A percentile compares a stretch with the other conserved stretches of the same genome.
Conservation (phyloP, 2,329 filamentous ascomycete genomes). For the Neonectria coccinea region DNA sequence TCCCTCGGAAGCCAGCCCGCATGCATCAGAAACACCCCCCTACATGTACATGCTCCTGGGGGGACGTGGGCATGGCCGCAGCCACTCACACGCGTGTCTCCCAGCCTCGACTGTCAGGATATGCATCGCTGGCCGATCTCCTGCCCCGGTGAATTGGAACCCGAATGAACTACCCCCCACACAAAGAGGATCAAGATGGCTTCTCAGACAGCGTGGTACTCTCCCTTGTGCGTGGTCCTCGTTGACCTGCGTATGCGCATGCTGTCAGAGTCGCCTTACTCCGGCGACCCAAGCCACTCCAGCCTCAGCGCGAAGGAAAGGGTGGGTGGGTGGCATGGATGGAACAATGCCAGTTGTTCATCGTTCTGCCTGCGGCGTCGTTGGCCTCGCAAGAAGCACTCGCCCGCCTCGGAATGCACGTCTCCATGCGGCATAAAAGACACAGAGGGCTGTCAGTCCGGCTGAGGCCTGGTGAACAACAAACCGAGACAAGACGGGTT, state of each 20-base stretch:
- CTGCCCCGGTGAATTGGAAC: constrained; percentile 33
- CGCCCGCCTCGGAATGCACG: constrained; percentile 33
- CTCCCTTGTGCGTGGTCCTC: constrained; percentile 1
- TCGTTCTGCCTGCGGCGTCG: constrained; percentile 34
- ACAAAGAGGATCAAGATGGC: constrained; percentile 2
- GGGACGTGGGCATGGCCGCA: constrained; percentile 31
- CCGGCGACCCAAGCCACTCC: constrained; percentile 1
- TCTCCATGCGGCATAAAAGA: constrained; percentile 34
- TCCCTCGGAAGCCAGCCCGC: constrained; percentile 28
- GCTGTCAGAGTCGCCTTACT: constrained; percentile 20
- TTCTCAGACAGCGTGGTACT: neutral
- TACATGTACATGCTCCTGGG: constrained; percentile 12
- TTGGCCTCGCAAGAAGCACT: constrained; percentile 23
- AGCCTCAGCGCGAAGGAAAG: constrained; percentile 13
- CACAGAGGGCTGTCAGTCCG: constrained; percentile 12
- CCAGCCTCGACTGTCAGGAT: constrained; percentile 27
- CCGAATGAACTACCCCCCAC: constrained; percentile 32
- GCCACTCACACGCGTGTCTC: constrained; percentile 35
- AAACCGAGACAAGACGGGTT: constrained; percentile 6
- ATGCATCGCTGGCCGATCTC: constrained; percentile 33
- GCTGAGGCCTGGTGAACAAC: constrained; percentile 16
- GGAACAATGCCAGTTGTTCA: constrained; percentile 40
- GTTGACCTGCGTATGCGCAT: constrained; percentile 2
- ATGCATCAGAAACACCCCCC: constrained; percentile 22
- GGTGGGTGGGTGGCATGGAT: constrained; percentile 29